Conservation (phyloP, 2,329 filamentous ascomycete genomes). For the Aspergillus sp. region DNA sequence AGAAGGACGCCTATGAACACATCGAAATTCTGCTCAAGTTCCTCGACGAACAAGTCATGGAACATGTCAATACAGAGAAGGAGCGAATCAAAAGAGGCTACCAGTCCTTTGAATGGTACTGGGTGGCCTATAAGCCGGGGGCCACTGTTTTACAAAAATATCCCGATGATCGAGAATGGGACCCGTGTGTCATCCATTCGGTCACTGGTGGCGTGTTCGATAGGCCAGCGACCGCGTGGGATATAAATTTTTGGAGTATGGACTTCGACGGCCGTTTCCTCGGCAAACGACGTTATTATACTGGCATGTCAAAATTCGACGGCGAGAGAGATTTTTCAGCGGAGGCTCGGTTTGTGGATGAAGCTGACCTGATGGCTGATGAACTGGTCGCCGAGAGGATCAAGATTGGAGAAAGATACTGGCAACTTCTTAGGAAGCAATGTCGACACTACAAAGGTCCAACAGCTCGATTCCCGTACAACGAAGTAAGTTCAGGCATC, state of each 20-base stretch:
- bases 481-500: not conserved
- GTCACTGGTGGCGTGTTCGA: not conserved
- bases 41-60: not conserved
- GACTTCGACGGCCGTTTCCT: not conserved
- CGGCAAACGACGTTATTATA: not conserved
- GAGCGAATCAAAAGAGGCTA: not conserved
- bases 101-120: not conserved
- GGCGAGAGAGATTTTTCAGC: not conserved
- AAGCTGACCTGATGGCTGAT: not conserved
- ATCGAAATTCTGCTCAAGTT: not conserved
- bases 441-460: not conserved
- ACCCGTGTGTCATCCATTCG: not conserved
- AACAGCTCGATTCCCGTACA: not conserved
- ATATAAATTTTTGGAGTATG: not conserved
- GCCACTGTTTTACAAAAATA: not conserved
- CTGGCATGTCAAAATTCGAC: not conserved
- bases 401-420: not conserved
- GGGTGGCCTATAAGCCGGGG: not conserved
- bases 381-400: not conserved
- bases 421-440: not conserved
- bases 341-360: not conserved
- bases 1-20: not conserved
- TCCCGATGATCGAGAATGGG: not conserved
- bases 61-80: not conserved
- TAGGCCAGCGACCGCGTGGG: not conserved